A percentile compares a stretch with the other conserved stretches of the same genome.
Conservation (phyloP, 2,329 filamentous ascomycete genomes). For the Penicillium psychrosexuale region DNA sequence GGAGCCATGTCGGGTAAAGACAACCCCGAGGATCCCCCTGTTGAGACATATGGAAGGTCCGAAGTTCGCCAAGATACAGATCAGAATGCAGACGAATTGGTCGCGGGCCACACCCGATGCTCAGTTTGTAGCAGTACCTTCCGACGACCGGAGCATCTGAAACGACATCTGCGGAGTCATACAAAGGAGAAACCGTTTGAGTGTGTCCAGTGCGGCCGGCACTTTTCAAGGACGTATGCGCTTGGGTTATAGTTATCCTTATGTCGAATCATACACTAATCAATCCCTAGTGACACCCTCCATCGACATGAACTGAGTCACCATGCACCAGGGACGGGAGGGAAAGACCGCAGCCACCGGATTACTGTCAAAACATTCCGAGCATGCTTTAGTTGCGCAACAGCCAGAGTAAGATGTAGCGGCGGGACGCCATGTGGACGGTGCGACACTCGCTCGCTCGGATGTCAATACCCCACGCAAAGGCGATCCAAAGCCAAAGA, state of each 20-base stretch:
- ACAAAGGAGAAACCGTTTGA: constrained; percentile 42
- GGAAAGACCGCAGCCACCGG: constrained; percentile 37
- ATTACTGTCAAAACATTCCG: constrained; percentile 45
- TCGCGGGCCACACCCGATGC: constrained; percentile 29
- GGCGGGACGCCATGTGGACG: constrained; percentile 38
- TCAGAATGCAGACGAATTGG: constrained; percentile 8
- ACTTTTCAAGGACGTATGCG: constrained; percentile 42
- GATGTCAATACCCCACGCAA: constrained; percentile 42
- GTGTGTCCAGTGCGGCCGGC: constrained; percentile 41
- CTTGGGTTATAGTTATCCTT: not conserved
- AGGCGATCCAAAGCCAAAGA: constrained; percentile 35
- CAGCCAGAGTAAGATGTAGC: constrained; percentile 41
- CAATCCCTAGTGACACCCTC: constrained; percentile 34
- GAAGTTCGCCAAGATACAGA: constrained; percentile 1
- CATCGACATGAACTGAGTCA: constrained; percentile 42
- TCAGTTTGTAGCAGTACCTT: constrained; percentile 39
- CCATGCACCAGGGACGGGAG: constrained; percentile 34
- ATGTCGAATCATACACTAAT: not conserved
- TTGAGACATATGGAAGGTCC: not conserved
- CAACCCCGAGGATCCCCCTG: constrained; percentile 15
- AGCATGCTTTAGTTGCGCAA: constrained; percentile 41
- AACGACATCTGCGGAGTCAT: constrained; percentile 42
- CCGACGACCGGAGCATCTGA: constrained; percentile 41
- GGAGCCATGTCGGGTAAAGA: constrained; percentile 32
- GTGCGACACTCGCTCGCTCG: constrained; percentile 37